Percentiles rank a stretch among this genome's conserved stretches.
Evolutionary conservation across 257 asterid species (phyloP).

Genomic region (Thymus quinquecostatus): DNA sequence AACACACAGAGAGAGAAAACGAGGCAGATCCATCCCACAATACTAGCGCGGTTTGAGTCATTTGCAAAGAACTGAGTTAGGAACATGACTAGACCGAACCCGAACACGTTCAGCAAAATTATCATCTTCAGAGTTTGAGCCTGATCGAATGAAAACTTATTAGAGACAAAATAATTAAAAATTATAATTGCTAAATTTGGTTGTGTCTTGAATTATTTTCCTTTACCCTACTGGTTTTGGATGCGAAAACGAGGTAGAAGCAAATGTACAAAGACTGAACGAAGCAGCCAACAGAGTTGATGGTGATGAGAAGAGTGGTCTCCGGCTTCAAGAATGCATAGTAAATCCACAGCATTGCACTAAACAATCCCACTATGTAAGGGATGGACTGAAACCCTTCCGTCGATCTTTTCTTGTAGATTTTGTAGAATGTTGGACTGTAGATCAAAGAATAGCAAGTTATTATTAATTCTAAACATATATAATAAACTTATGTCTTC

Average conservation of each 20-base stretch:
- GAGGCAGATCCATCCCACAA: constrained; percentile 67
- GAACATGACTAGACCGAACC: constrained; percentile 47
- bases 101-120: constrained; percentile 37
- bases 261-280: constrained; percentile 52
- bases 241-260: constrained; percentile 56
- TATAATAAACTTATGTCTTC: background rate
- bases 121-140: constrained; percentile 52
- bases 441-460: background rate
- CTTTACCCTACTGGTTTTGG: constrained; percentile 50
- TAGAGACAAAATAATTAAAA: background rate
- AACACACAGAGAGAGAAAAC: constrained; percentile 57
- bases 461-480: background rate
- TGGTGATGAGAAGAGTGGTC: constrained; percentile 67
- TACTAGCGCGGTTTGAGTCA: constrained; percentile 32
- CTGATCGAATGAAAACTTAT: constrained; percentile 13
- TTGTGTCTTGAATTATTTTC: background rate
- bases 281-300: constrained; percentile 64
- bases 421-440: constrained; percentile 63
- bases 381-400: constrained; percentile 68
- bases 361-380: constrained; percentile 57
- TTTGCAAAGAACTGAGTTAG: constrained; percentile 46
- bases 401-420: constrained; percentile 63
- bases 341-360: constrained; percentile 74
- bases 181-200: background rate
- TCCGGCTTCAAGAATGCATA: constrained; percentile 65